Evolutionary conservation across 345 rosid genomes (phyloP).

Genomic region (Gossypium arboreum): DNA sequence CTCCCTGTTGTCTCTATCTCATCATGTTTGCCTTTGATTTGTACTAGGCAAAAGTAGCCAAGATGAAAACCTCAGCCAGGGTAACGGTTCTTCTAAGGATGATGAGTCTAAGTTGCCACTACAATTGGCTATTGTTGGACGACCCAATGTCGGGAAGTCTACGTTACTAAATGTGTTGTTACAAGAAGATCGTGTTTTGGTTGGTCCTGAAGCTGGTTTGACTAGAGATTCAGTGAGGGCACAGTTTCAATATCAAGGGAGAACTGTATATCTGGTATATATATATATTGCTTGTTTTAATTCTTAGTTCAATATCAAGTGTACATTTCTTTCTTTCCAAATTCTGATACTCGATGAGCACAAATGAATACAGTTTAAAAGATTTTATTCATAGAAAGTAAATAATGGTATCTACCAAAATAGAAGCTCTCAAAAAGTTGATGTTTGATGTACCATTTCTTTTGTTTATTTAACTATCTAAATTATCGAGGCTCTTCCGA

Average conservation of each 20-base stretch:
- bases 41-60: constrained; percentile 31
- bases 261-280: constrained; percentile 77
- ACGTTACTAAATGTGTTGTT: constrained; percentile 77
- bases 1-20: not conserved
- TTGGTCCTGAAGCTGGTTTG: constrained; percentile 96
- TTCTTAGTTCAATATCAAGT: not conserved
- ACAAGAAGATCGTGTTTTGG: constrained; percentile 93
- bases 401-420: not conserved
- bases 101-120: constrained; percentile 74
- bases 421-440: not conserved
- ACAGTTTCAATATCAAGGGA: constrained; percentile 70
- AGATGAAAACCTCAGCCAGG: constrained; percentile 28
- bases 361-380: no score
- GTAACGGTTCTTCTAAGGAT: constrained; percentile 37
- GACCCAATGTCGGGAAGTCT: constrained; percentile 96
- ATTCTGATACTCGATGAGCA: not conserved
- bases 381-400: not conserved
- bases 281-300: constrained; percentile 2
- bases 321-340: not conserved
- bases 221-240: constrained; percentile 94
- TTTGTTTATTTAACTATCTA: not conserved
- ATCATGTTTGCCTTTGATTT: constrained; percentile 22
- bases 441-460: not conserved
- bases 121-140: constrained; percentile 91
- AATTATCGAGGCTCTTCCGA: not conserved